Evolutionary conservation across 2,329 filamentous ascomycete species (phyloP), one percentile per base, ranked within the genome.

Genomic region (Colletotrichum sp.): DNA sequence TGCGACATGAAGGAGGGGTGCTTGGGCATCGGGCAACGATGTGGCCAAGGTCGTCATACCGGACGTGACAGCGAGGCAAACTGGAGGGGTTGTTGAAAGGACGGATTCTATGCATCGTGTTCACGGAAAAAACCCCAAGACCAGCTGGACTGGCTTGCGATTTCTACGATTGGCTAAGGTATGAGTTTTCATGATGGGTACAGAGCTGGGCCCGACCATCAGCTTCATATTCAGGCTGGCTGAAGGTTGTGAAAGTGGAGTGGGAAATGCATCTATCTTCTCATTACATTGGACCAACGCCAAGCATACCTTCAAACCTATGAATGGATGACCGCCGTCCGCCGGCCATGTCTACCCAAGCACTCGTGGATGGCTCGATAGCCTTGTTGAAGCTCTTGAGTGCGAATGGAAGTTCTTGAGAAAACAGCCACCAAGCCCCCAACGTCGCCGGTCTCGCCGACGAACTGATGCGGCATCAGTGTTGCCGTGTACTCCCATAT

Each of bases 191-290:
- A 48, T 48, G n/a, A 43, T 21, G 43, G 43, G 10, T 13, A 52
- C 0, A 8, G 43, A 13, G 10, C 10, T 52, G 3, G 0, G 10
- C 0, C 10, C n/a, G n/a, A 52, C 12, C n/a, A 52, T 21, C 10
- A 52, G n/a, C 43, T 52, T 21, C 43, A 52, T 12, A 21, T 21
- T 52, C n/a, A 52, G 43, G n/a, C n/a, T 52, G 38, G 18, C 9
- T 48, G 38, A 12, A 52, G 43, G 12, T 13, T 21, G n/a, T 13
- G n/a, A 21, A 13, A 13, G 10, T 52, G 6, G 43, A 0, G 43
- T 3, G 10, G 9, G 0, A 48, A 4, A 48, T 21, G 43, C 43
- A 48, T 48, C 43, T 12, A 21, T 48, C n/a, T 48, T 48, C n/a
- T 48, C 43, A 48, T 13, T 48, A 48, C n/a, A 48, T 21, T 7